phyloP scores from a whole-genome alignment of 2,329 filamentous ascomycete species.

The Grosmannia clavigera region DNA sequence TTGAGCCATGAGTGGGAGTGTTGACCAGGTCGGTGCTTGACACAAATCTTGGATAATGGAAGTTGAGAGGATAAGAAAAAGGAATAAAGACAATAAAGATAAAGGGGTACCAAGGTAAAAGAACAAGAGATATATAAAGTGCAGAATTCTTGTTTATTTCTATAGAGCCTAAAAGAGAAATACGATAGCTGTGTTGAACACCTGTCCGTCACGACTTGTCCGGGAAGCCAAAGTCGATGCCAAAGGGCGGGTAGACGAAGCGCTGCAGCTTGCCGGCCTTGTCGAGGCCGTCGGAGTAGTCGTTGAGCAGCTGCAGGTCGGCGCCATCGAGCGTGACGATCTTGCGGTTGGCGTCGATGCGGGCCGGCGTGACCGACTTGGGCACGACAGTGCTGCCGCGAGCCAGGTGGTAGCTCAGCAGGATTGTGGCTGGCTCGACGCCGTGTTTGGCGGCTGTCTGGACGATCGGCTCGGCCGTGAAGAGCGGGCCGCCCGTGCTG shows the following conservation, averaged over 20 bases:
- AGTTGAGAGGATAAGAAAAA: no score
- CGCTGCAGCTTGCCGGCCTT: conserved; percentile 41
- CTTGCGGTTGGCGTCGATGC: conserved; percentile 59
- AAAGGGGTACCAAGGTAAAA: no score
- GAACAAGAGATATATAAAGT: neutral
- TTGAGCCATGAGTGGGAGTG: conserved; percentile 22
- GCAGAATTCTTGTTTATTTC: neutral
- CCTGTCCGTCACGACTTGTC: conserved; percentile 34
- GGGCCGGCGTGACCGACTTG: conserved; percentile 56
- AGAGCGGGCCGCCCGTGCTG: conserved; percentile 50
- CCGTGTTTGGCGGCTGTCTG: conserved; percentile 53
- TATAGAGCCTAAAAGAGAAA: neutral
- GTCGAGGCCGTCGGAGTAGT: conserved; percentile 38
- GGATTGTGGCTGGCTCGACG: conserved; percentile 46
- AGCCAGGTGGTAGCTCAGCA: conserved; percentile 61
- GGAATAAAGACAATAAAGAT: no score
- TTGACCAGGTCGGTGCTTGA: no score
- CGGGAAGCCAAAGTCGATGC: conserved; percentile 59
- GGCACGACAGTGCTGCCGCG: conserved; percentile 59
- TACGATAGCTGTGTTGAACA: neutral
- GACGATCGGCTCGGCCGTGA: conserved; percentile 49
- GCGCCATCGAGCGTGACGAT: conserved; percentile 50
- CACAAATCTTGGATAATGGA: neutral
- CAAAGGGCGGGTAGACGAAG: conserved; percentile 59
- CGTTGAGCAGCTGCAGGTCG: conserved; percentile 46